Base-by-base conservation (phyloP, 176 grass and related monocot genomes). In the Musa acuminata region DNA sequence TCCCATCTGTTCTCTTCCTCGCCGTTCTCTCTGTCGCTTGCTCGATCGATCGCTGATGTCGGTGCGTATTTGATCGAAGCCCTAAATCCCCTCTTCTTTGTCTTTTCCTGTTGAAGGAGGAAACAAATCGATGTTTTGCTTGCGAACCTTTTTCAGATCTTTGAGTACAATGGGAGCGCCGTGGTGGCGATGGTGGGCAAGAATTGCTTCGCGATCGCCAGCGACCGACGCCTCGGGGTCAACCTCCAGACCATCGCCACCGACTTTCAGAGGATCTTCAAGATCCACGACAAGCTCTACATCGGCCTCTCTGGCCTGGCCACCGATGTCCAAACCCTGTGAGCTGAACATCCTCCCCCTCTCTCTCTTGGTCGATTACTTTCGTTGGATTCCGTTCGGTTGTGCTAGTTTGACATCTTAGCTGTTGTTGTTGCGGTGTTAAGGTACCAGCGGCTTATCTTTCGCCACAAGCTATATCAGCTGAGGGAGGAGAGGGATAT, bases 111-210 rank as follows among this genome's bases (percentile, higher is more conserved):
- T 55, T 6, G 5, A 1, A 53, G 0, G 29, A 17, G 13, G 52
- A 2, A 10, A 6, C 1, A 1, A 4, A 14, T 74, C 14, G 3
- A 0, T 1, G 1, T 19, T 74, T 27, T 55, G 11, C 13, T 55
- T 57, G 52, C 23, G 19, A 12, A n/a, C 11, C 13, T 7, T 24
- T 17, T 57, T 59, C 55, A 96, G 92, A 96, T 89, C 80, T 96
- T 96, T 70, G 95, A 99, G 84, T 99, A 99, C 81, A 99, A 99
- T 69, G 95, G 95, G 20, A 84, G 86, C 72, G 95, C 95, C 50
- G 74, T 99, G 80, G 88, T 99, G 82, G 95, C 95, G 59, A 99
- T 99, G 95, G 88, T 99, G 49, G 95, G 95, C 19, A 99, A 91
- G 86, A 94, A 94, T 70, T 94, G 95, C 82, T 99, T 94, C 86